Percentiles rank a stretch among this genome's conserved stretches.
These are phyloP conservation scores for Trichoderma lentiforme DNA, from an alignment of 2,329 filamentous ascomycete genomes.

Conservation along the genomic window DNA sequence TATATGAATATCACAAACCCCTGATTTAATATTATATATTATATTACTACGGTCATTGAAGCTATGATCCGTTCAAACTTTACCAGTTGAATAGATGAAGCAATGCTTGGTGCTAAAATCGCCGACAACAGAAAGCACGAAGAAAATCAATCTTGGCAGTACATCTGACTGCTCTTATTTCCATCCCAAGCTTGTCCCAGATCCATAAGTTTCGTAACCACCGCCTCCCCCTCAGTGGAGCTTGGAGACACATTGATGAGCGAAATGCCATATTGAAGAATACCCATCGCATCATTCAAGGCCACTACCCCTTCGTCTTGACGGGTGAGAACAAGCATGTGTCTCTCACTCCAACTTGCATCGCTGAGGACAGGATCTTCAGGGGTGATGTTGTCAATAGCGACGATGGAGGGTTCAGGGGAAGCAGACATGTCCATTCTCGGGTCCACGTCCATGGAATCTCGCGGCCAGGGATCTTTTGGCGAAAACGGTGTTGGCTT, in stretches of 20 bases:
- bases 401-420: background rate
- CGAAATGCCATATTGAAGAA: slow-evolving; percentile 12
- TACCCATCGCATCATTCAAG: background rate
- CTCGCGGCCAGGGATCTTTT: background rate
- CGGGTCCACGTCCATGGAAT: background rate
- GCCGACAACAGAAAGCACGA: background rate
- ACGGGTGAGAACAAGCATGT: background rate
- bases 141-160: background rate
- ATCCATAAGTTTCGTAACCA: background rate
- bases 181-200: background rate
- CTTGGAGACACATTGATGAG: background rate
- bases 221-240: background rate
- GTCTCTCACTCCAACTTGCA: background rate
- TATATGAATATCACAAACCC: background rate
- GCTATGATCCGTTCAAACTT: background rate
- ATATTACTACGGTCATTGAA: too few species aligned
- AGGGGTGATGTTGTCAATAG: background rate
- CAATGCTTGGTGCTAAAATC: background rate
- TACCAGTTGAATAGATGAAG: background rate
- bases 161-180: background rate
- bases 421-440: background rate
- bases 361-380: background rate
- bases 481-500: background rate
- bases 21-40: background rate
- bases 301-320: background rate